Evolutionary conservation across 2,329 filamentous ascomycete species (phyloP), one percentile per base, ranked within the genome.

Genomic region (Nemania sp.): DNA sequence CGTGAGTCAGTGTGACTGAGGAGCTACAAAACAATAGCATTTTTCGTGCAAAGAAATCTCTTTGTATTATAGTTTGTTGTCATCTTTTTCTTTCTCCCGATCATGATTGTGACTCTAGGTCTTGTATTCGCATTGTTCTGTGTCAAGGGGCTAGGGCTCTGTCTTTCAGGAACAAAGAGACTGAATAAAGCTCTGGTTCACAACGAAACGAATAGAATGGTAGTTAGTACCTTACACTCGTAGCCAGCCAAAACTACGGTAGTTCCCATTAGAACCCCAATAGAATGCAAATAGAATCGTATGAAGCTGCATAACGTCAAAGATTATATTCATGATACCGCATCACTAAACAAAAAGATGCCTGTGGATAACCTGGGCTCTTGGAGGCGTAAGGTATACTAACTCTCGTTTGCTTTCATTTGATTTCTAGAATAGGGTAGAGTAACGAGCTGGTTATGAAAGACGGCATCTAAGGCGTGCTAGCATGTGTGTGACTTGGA

Each of bases 121-220:
- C 41, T 41, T 3, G 10, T 15, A 26, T 6, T 1, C 4, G 49
- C 49, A 26, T 20, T 45, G 24, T 8, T 41, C 11, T 15, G 13
- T 18, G 18, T 15, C 11, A 18, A 41, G 2, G 18, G 11, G 38
- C 18, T 18, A 13, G n/a, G 15, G 8, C 8, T 22, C 3, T 15
- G 32, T 38, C 15, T 45, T 58, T 35, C 15, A 49, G n/a, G n/a
- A n/a, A 52, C 63, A 66, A 66, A 56, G 51, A 60, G 4, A 26
- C 5, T 1, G 3, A 27, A 57, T 11, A 47, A 26, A 4, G 8
- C n/a, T 26, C 26, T 57, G 29, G 20, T 13, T 38, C 26, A 57
- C 1, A 29, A 45, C 13, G 27, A 27, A 51, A 45, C 8, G 1
- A 1, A 47, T 8, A 41, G 18, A 52, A 58, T 5, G 6, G 41